Conservation (phyloP, 495 filamentous ascomycete genomes). For the Xylaria longipes region DNA sequence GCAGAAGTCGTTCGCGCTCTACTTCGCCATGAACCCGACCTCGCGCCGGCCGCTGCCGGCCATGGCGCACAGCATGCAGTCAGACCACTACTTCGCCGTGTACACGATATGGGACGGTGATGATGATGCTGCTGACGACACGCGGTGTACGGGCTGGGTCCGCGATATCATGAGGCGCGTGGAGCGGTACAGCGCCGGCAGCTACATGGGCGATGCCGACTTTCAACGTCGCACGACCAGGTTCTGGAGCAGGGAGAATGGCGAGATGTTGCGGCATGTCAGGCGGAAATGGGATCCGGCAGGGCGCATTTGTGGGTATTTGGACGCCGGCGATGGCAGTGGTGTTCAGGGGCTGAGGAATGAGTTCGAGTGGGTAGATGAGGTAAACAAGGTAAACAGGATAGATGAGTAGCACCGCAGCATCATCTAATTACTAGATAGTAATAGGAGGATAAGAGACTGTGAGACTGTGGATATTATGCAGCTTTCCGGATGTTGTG, state of each 20-base stretch:
- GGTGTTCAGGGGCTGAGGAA: slow-evolving; percentile 43
- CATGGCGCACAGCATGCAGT: slow-evolving; percentile 59
- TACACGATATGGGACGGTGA: slow-evolving; percentile 59
- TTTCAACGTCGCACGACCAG: slow-evolving; percentile 51
- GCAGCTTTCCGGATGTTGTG: background rate
- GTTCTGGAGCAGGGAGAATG: slow-evolving; percentile 53
- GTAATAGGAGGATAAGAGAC: background rate
- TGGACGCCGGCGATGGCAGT: slow-evolving; percentile 45
- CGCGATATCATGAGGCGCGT: slow-evolving; percentile 46
- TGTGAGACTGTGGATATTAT: background rate
- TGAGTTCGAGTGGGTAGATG: slow-evolving; percentile 32
- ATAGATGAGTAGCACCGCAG: slow-evolving; percentile 1
- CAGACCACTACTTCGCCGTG: slow-evolving; percentile 61
- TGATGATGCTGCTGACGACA: slow-evolving; percentile 52
- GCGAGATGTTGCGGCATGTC: slow-evolving; percentile 43
- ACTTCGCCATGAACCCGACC: slow-evolving; percentile 56
- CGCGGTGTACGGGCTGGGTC: slow-evolving; percentile 49
- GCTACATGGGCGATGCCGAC: slow-evolving; percentile 61
- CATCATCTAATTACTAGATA: background rate
- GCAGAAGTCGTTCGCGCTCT: slow-evolving; percentile 50
- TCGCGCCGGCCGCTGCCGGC: slow-evolving; percentile 46
- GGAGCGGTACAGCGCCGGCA: slow-evolving; percentile 47
- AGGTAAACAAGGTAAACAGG: no score
- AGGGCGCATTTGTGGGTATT: slow-evolving; percentile 51
- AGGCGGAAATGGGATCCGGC: slow-evolving; percentile 54